Evolutionary conservation across 768 basidiomycete genomes (phyloP).

Genomic region (Rhizopogon rudus): DNA sequence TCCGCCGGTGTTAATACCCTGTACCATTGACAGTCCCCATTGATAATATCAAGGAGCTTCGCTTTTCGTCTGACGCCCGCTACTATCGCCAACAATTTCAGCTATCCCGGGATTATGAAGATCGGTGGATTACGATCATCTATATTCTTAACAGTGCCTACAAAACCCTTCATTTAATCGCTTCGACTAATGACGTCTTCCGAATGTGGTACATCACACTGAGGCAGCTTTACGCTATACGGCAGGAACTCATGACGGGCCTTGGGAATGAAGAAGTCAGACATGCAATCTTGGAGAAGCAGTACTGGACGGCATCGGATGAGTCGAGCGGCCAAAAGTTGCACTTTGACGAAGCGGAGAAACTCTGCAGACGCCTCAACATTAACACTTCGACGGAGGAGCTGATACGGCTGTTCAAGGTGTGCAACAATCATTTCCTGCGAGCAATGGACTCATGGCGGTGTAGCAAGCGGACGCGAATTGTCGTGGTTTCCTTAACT

Average conservation of each 20-base stretch:
- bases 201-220: constrained; percentile 63
- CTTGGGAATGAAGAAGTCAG: constrained; percentile 58
- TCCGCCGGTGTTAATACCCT: background rate
- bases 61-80: constrained; percentile 63
- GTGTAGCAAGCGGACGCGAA: constrained; percentile 59
- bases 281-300: constrained; percentile 71
- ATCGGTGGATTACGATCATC: constrained; percentile 81
- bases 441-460: background rate
- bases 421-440: constrained; percentile 15
- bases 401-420: constrained; percentile 56
- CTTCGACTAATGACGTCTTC: constrained; percentile 58
- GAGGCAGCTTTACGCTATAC: constrained; percentile 55
- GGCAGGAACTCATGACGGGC: constrained; percentile 67
- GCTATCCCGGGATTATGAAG: constrained; percentile 54
- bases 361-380: constrained; percentile 67
- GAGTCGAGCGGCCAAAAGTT: constrained; percentile 56
- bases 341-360: constrained; percentile 68
- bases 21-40: constrained; percentile 57
- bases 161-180: constrained; percentile 84
- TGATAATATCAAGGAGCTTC: constrained; percentile 83
- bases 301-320: constrained; percentile 77
- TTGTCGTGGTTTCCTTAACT: constrained; percentile 60
- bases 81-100: constrained; percentile 71
- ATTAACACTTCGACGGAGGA: constrained; percentile 51
- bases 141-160: constrained; percentile 73